phyloP scores from a whole-genome alignment of 805 yeast species.

The Candida rishiriensis region DNA sequence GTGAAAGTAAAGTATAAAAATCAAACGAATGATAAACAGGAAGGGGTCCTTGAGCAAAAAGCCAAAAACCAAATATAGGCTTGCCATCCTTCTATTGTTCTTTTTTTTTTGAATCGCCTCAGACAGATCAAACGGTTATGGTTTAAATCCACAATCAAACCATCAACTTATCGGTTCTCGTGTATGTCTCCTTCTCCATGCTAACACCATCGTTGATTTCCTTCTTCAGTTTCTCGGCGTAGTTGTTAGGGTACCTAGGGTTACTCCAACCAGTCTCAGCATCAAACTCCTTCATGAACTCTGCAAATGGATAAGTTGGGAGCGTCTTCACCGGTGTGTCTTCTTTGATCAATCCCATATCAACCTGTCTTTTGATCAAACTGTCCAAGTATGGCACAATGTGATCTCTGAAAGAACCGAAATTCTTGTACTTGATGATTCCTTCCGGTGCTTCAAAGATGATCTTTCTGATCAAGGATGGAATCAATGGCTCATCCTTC shows the following conservation, averaged over 20 bases:
- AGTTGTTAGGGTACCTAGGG: constrained; percentile 24
- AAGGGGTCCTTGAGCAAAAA: too few relatives aligned
- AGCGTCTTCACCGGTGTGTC: constrained; percentile 56
- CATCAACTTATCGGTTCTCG: constrained; percentile 16
- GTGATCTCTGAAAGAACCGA: constrained; percentile 55
- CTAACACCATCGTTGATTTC: constrained; percentile 21
- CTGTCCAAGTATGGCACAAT: constrained; percentile 52
- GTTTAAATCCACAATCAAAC: too few relatives aligned
- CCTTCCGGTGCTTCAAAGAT: constrained; percentile 63
- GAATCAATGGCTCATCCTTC: constrained; percentile 76
- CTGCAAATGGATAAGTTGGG: constrained; percentile 63
- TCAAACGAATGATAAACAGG: too few relatives aligned
- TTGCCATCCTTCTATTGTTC: too few relatives aligned
- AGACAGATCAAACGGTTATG: too few relatives aligned
- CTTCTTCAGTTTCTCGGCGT: constrained; percentile 18
- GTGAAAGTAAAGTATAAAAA: too few relatives aligned
- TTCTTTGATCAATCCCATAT: constrained; percentile 46
- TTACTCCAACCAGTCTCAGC: constrained; percentile 41
- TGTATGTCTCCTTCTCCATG: constrained; percentile 20
- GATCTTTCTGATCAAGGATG: constrained; percentile 58
- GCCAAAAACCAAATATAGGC: too few relatives aligned
- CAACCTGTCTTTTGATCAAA: constrained; percentile 54
- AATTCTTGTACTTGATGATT: constrained; percentile 60
- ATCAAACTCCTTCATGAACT: constrained; percentile 36
- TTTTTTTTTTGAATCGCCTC: too few relatives aligned